Evolutionary conservation across 2,329 filamentous ascomycete genomes (phyloP).

Genomic region (Plenodomus tracheiphilus): DNA sequence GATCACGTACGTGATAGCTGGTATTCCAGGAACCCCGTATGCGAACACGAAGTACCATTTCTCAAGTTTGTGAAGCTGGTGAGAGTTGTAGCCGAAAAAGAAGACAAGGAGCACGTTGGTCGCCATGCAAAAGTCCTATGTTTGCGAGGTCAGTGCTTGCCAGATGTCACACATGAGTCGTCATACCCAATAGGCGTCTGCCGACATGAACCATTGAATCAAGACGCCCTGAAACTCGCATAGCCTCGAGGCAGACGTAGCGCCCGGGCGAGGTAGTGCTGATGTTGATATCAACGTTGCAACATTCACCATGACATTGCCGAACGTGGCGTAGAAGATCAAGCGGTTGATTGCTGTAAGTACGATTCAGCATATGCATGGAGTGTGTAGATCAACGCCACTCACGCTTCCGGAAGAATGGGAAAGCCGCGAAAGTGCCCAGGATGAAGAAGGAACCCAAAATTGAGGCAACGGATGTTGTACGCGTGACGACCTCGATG

Average conservation of each 20-base stretch:
- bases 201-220: constrained; percentile 70
- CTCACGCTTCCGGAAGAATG: constrained; percentile 69
- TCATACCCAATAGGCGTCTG: constrained; percentile 56
- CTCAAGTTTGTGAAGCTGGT: constrained; percentile 68
- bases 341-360: constrained; percentile 71
- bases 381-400: neutral
- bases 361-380: neutral
- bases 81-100: constrained; percentile 71
- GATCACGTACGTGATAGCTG: constrained; percentile 70
- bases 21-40: constrained; percentile 73
- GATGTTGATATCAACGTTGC: constrained; percentile 72
- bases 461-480: constrained; percentile 71
- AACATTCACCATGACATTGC: constrained; percentile 77
- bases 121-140: constrained; percentile 72
- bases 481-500: constrained; percentile 67
- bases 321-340: constrained; percentile 81
- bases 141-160: constrained; percentile 61
- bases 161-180: constrained; percentile 60
- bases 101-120: constrained; percentile 83
- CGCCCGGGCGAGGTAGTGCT: constrained; percentile 51
- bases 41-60: constrained; percentile 69
- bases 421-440: constrained; percentile 68
- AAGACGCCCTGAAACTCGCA: constrained; percentile 79
- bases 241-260: constrained; percentile 52
- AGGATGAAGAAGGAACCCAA: constrained; percentile 73